These are phyloP conservation scores for Penicillium flavigenum DNA, from an alignment of 495 filamentous ascomycete genomes.

Conservation along the genomic window DNA sequence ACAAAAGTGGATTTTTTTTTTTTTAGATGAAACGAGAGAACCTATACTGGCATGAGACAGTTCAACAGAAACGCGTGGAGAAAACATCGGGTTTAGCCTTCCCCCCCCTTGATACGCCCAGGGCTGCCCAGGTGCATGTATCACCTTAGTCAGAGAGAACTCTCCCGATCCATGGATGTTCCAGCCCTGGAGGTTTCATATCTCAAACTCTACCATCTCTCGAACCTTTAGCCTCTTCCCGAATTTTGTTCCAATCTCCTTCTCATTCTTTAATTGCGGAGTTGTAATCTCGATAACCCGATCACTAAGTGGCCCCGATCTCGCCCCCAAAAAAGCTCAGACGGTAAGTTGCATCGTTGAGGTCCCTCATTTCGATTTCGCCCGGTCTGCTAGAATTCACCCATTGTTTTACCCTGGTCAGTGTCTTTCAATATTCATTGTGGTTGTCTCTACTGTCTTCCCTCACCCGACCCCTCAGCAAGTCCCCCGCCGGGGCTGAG, in stretches of 20 bases:
- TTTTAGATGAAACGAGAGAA: constrained; percentile 9
- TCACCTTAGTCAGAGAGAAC: constrained; percentile 11
- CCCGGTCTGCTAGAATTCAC: constrained; percentile 8
- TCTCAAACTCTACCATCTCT: constrained; percentile 5
- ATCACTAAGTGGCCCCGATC: constrained; percentile 32
- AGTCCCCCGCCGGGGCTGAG: constrained; percentile 1
- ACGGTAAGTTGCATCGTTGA: constrained; percentile 14
- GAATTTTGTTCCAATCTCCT: background rate
- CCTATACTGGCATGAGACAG: constrained; percentile 11
- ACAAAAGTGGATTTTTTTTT: background rate
- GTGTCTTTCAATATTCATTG: constrained; percentile 7
- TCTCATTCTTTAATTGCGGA: constrained; percentile 8
- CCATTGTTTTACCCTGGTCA: constrained; percentile 9
- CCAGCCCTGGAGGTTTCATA: constrained; percentile 2
- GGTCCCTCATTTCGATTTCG: constrained; percentile 19
- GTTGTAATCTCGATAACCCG: constrained; percentile 22
- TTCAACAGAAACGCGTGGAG: constrained; percentile 23
- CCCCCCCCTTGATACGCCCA: constrained; percentile 21
- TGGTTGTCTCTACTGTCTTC: background rate
- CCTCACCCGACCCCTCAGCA: background rate
- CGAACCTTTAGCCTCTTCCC: background rate
- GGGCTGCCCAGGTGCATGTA: background rate
- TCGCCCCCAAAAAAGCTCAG: constrained; percentile 29
- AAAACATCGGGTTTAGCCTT: background rate
- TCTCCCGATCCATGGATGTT: background rate